These are phyloP conservation scores for Camelina sativa DNA, from an alignment of 345 rosid genomes.

Conservation along the genomic window DNA sequence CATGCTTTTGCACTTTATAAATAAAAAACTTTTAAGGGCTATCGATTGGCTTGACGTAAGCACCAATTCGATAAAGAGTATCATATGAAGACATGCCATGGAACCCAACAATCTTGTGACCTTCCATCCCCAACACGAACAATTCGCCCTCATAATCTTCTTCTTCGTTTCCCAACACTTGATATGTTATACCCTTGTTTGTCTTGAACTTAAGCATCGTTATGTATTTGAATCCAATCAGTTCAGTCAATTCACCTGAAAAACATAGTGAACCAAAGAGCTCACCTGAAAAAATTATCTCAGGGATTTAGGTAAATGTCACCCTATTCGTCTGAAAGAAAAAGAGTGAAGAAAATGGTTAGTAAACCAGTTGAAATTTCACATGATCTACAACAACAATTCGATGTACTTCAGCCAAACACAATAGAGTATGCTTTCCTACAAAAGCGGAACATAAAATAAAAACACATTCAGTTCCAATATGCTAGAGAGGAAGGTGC, in stretches of 20 bases:
- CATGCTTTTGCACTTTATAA: too few relatives aligned
- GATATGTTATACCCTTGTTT: not conserved
- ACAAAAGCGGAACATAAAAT: not conserved
- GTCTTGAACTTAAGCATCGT: not conserved
- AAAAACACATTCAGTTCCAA: not conserved
- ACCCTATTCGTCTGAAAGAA: slow-evolving; percentile 47
- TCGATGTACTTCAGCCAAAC: slow-evolving; percentile 3
- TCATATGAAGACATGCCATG: not conserved
- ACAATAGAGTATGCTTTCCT: slow-evolving; percentile 7
- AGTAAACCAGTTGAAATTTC: not conserved
- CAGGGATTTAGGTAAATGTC: slow-evolving; percentile 61
- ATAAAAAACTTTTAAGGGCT: not conserved
- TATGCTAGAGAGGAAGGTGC: slow-evolving; percentile 55
- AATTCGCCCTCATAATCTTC: not conserved
- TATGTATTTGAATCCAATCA: too few relatives aligned
- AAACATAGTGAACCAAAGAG: slow-evolving; percentile 29
- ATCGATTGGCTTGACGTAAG: not conserved
- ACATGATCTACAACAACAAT: not conserved
- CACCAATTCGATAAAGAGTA: not conserved
- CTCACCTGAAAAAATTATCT: slow-evolving; percentile 81
- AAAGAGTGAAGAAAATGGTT: not conserved
- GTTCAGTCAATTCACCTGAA: not conserved
- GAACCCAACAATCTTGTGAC: not conserved
- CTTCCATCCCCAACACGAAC: not conserved
- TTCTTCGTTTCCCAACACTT: not conserved